phyloP scores from a whole-genome alignment of 2,329 filamentous ascomycete genomes.

The Penicillium sp. region DNA sequence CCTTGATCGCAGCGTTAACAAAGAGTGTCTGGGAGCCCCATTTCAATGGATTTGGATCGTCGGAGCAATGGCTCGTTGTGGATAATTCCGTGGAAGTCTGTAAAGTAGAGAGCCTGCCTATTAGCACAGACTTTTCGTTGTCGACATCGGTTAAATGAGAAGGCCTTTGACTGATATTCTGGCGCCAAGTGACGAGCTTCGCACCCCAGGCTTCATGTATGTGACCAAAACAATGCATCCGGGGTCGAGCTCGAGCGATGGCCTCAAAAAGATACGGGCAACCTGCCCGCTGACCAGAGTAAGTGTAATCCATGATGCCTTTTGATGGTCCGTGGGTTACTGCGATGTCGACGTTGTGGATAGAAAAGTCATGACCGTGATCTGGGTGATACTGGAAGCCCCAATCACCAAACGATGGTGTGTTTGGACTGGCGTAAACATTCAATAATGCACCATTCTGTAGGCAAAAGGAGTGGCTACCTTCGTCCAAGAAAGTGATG shows the following conservation, averaged over 20 bases:
- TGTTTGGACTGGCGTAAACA: constrained; percentile 54
- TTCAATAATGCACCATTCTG: constrained; percentile 48
- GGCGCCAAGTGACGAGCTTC: constrained; percentile 51
- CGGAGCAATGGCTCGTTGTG: constrained; percentile 40
- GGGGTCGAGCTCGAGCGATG: constrained; percentile 28
- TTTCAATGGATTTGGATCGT: constrained; percentile 29
- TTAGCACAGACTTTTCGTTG: constrained; percentile 34
- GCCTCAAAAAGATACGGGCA: constrained; percentile 22
- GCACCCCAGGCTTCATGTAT: constrained; percentile 55
- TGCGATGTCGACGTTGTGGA: constrained; percentile 43
- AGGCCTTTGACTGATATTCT: constrained; percentile 27
- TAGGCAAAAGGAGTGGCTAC: constrained; percentile 47
- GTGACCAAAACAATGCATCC: constrained; percentile 41
- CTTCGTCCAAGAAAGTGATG: constrained; percentile 51
- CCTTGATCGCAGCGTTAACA: constrained; percentile 56
- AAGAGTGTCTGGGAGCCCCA: constrained; percentile 53
- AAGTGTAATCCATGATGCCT: constrained; percentile 49
- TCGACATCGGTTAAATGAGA: constrained; percentile 49
- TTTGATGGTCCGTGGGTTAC: constrained; percentile 55
- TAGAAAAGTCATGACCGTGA: constrained; percentile 37
- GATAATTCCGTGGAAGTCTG: constrained; percentile 22
- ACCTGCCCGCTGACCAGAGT: constrained; percentile 28
- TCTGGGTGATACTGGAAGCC: constrained; percentile 48
- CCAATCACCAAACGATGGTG: constrained; percentile 46
- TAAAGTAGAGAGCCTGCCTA: constrained; percentile 26